A percentile compares a stretch with the other conserved stretches of the same genome.
Evolutionary conservation across 495 filamentous ascomycete genomes (phyloP).

Genomic region (Neurospora sp.): DNA sequence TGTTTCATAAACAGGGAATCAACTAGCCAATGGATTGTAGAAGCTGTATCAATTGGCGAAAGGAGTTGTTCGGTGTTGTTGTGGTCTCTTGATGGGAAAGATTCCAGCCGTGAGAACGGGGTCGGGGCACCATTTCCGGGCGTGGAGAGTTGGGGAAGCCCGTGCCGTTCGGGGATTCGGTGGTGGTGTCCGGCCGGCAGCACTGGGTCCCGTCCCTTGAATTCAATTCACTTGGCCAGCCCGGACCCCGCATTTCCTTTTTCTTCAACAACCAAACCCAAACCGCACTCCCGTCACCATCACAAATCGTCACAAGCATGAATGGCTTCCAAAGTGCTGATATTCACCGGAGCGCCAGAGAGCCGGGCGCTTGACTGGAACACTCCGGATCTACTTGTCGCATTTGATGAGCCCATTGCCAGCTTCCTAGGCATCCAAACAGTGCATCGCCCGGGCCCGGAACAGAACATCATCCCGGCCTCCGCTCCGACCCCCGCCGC

Average conservation of each 20-base stretch:
- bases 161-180: not conserved
- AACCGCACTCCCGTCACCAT: not conserved
- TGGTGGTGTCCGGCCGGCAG: not conserved
- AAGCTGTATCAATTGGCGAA: not conserved
- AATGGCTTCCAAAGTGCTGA: conserved; percentile 43
- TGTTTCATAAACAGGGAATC: not conserved
- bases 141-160: not conserved
- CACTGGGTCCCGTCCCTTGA: not conserved
- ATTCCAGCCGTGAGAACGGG: not conserved
- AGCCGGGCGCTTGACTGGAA: conserved; percentile 45
- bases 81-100: too few relatives aligned
- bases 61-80: not conserved
- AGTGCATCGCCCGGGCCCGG: not conserved
- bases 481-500: conserved; percentile 20
- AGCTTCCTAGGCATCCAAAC: conserved; percentile 30
- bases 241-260: not conserved
- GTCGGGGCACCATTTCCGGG: not conserved
- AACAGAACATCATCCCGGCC: not conserved
- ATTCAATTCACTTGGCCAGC: not conserved
- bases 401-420: conserved; percentile 34
- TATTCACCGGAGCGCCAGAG: conserved; percentile 56
- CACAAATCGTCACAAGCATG: not conserved
- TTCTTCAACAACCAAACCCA: not conserved
- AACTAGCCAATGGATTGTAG: not conserved
- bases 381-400: conserved; percentile 37